These are phyloP conservation scores for Russula olivacea DNA, from an alignment of 768 basidiomycete species.

Conservation along the genomic window DNA sequence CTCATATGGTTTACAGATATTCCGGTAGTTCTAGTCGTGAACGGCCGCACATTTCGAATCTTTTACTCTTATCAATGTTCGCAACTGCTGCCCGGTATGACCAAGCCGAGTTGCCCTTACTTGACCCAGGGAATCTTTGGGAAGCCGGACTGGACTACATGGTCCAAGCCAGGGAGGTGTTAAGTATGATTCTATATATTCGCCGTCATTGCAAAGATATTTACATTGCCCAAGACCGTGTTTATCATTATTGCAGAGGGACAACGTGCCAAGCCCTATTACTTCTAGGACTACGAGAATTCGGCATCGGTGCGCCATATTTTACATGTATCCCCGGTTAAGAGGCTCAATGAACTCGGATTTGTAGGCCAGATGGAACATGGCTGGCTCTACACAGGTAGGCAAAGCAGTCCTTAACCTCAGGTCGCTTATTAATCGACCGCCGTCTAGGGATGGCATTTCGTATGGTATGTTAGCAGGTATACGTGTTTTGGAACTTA, in stretches of 20 bases:
- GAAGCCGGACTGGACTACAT: constrained; percentile 63
- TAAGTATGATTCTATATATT: constrained; percentile 42
- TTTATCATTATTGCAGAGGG: constrained; percentile 60
- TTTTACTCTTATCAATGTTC: constrained; percentile 76
- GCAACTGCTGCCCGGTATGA: constrained; percentile 72
- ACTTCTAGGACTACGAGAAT: constrained; percentile 75
- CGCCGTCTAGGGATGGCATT: constrained; percentile 56
- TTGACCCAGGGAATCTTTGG: constrained; percentile 53
- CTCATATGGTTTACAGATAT: constrained; percentile 11
- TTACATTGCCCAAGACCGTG: constrained; percentile 39
- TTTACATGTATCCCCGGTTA: not conserved
- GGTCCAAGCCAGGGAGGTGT: constrained; percentile 51
- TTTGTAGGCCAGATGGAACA: constrained; percentile 60
- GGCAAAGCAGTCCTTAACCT: not conserved
- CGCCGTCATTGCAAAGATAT: not conserved
- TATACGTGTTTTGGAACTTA: not conserved
- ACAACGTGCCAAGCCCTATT: constrained; percentile 79
- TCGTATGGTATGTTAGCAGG: constrained; percentile 49
- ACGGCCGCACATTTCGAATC: constrained; percentile 46
- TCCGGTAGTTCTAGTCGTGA: constrained; percentile 48
- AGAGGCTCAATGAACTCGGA: not conserved
- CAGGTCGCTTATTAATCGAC: not conserved
- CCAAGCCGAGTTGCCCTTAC: constrained; percentile 41
- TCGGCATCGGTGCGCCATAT: constrained; percentile 62
- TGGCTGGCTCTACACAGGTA: constrained; percentile 80